phyloP scores from a whole-genome alignment of 2,329 filamentous ascomycete genomes.

The Trichophyton schoenleinii region DNA sequence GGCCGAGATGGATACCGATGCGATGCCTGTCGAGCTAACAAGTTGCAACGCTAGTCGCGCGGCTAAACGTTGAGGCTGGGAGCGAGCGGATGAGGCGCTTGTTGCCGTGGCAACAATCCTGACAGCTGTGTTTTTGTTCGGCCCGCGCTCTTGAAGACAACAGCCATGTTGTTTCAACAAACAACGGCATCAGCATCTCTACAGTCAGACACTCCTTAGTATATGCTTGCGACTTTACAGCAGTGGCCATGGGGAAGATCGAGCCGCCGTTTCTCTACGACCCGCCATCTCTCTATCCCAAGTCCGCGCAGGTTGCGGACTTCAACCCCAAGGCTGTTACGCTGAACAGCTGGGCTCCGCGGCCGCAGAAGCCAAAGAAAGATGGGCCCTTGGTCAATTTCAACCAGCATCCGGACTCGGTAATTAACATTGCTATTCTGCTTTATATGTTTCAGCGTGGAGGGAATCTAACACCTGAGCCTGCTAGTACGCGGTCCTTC shows the following conservation, averaged over 20 bases:
- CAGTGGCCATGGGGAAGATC: constrained; percentile 37
- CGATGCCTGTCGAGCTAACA: neutral
- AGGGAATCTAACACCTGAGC: neutral
- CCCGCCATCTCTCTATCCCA: constrained; percentile 40
- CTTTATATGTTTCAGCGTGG: neutral
- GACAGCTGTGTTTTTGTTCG: neutral
- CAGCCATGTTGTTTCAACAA: neutral
- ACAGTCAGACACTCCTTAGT: neutral
- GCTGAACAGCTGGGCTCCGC: constrained; percentile 59
- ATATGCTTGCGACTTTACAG: neutral
- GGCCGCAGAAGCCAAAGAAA: constrained; percentile 48
- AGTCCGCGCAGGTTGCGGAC: constrained; percentile 39
- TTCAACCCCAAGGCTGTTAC: constrained; percentile 85
- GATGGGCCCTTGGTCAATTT: constrained; percentile 68
- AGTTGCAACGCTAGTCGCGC: neutral
- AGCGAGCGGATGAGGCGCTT: neutral
- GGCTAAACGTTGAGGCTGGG: constrained; percentile 3
- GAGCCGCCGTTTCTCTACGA: constrained; percentile 65
- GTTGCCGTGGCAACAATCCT: constrained; percentile 2
- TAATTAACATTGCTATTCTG: constrained; percentile 32
- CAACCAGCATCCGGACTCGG: constrained; percentile 70
- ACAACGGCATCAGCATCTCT: neutral
- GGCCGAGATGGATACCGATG: neutral
- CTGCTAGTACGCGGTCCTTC: constrained; percentile 40
- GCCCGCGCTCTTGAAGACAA: neutral